A percentile compares a stretch with the other conserved stretches of the same genome.
phyloP scores from a whole-genome alignment of 371 early-diverging fungal genomes.

The Amoeboradix gromovi region DNA sequence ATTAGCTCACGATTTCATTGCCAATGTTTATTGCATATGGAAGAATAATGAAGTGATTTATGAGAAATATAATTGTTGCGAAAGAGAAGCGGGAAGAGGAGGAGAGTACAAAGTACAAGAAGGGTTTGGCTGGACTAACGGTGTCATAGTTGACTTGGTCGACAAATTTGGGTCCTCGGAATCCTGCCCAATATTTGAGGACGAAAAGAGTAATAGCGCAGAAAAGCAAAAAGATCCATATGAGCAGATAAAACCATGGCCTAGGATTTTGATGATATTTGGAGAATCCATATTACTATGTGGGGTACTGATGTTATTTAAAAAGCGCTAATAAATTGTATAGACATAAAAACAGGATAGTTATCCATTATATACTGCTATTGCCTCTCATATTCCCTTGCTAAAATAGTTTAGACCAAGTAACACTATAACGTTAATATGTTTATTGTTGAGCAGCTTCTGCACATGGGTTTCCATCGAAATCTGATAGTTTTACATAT shows the following conservation, averaged over 20 bases:
- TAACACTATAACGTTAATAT: too few relatives aligned
- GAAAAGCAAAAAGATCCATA: too few relatives aligned
- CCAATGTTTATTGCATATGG: conserved; percentile 37
- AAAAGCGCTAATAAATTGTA: too few relatives aligned
- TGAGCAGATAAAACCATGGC: not conserved
- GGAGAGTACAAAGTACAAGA: conserved; percentile 58
- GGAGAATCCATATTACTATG: not conserved
- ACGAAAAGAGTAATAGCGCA: not conserved
- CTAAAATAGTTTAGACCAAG: too few relatives aligned
- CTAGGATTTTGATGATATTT: not conserved
- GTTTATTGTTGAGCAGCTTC: not conserved
- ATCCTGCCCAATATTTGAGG: not conserved
- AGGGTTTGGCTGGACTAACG: conserved; percentile 87
- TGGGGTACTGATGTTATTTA: not conserved
- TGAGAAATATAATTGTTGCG: conserved; percentile 40
- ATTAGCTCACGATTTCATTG: conserved; percentile 28
- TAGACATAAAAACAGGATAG: too few relatives aligned
- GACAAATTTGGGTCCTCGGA: conserved; percentile 12
- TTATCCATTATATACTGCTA: too few relatives aligned
- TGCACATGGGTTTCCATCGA: not conserved
- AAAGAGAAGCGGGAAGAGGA: conserved; percentile 33
- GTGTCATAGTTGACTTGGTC: conserved; percentile 36
- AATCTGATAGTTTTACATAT: not conserved
- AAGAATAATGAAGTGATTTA: conserved; percentile 32
- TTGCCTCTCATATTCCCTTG: too few relatives aligned